These are phyloP conservation scores for Epichloe uncinata DNA, from an alignment of 2,329 filamentous ascomycete species.

Conservation along the genomic window DNA sequence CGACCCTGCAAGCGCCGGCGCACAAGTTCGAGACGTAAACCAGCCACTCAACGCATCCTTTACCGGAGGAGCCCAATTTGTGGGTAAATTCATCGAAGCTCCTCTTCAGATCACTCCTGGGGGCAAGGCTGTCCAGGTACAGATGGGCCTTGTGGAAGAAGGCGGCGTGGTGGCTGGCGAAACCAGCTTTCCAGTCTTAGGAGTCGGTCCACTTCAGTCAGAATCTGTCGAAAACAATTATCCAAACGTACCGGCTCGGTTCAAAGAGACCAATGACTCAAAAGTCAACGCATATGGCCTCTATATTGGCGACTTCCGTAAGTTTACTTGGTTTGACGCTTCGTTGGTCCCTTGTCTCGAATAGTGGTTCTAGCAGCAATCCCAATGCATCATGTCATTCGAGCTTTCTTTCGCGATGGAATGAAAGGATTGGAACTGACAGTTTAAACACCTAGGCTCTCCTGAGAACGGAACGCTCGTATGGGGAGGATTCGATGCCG, in stretches of 20 bases:
- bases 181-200: background rate
- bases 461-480: background rate
- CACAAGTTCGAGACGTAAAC: background rate
- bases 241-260: background rate
- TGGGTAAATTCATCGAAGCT: background rate
- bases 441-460: background rate
- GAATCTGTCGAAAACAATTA: background rate
- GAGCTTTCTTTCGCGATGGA: too few species aligned
- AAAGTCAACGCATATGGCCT: constrained; percentile 1
- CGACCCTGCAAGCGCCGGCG: background rate
- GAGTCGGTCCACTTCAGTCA: background rate
- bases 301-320: constrained; percentile 1
- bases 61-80: background rate
- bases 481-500: constrained; percentile 3
- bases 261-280: background rate
- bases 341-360: background rate
- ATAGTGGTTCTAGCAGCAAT: too few species aligned
- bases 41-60: background rate
- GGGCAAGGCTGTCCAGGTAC: background rate
- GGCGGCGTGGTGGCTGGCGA: background rate
- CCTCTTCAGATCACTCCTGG: background rate
- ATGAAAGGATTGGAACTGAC: background rate
- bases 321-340: background rate
- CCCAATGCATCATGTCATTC: too few species aligned
- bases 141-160: background rate